Evolutionary conservation across 305 asterid genomes (phyloP), one percentile per base, ranked within the genome.

Genomic region (Solanum aculeatissimum): DNA sequence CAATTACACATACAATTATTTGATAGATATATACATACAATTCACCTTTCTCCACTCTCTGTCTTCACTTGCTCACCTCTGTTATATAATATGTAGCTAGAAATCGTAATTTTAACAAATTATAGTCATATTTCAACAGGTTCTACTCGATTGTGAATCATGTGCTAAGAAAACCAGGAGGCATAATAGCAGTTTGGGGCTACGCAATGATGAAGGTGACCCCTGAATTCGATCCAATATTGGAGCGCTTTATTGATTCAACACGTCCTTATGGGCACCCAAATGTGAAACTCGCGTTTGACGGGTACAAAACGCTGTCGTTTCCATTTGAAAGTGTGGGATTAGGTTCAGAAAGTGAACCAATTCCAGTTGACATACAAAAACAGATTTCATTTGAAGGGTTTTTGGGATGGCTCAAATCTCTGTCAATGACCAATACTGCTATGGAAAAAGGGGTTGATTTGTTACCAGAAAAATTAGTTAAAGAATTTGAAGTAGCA

Each of bases 391-490:
- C 88, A 57, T 84, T 89, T 54, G 88, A 87, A 32, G 89, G 89
- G 9, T 85, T 83, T 62, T 74, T 89, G 70, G 77, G 85, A 11
- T 27, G 77, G 63, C 3, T 85, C 47, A 87, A 84, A 82, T 89
- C 89, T 6, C 84, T 80, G 80, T 87, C 91, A 27, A 86, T 85
- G 14, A 66, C 81, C 40, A 19, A 12, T 42, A 83, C 82, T 35
- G 87, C 86, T 23, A 85, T 83, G 82, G 91, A 85, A 57, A 35
- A 81, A 40, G 89, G 88, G 13, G 85, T 87, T 75, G 88, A 87
- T 85, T 85, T 89, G 88, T 49, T 85, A 66, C 55, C 87, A 25
- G 57, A 68, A 66, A 83, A 15, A 23, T 66, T 81, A 60, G 74
- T 85, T 29, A 70, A 81, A 51, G 89, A 87, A 69, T 47, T 87